These are phyloP conservation scores for Calocera cornea DNA, from an alignment of 768 basidiomycete genomes.

Conservation along the genomic window DNA sequence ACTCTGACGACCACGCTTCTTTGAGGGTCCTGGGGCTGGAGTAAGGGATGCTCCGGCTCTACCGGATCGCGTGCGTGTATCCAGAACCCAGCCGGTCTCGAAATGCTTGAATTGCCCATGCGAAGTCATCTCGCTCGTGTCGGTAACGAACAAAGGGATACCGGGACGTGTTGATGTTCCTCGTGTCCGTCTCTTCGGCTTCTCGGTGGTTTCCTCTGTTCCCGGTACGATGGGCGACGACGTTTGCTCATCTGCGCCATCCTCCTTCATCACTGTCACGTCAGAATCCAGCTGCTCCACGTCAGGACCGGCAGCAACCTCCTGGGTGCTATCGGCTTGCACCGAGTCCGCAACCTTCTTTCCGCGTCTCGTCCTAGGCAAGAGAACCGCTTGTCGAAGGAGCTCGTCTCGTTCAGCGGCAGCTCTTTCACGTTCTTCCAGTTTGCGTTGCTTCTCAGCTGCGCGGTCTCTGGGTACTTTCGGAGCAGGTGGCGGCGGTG, in stretches of 20 bases:
- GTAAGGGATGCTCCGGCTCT: background rate
- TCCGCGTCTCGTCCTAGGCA: background rate
- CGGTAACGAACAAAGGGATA: background rate
- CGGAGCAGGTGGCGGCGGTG: slow-evolving; percentile 31
- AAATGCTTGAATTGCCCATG: slow-evolving; percentile 1
- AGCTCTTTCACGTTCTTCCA: background rate
- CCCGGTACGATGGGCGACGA: background rate
- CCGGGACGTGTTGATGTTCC: background rate
- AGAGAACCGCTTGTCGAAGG: background rate
- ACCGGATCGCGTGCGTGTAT: background rate
- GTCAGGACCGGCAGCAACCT: background rate
- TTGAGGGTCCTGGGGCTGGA: background rate
- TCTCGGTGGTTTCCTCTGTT: background rate
- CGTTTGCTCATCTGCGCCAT: background rate
- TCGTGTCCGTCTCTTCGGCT: background rate
- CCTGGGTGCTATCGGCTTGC: background rate
- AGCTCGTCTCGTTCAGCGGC: background rate
- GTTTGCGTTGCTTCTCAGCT: slow-evolving; percentile 11
- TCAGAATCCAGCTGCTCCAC: background rate
- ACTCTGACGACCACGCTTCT: background rate
- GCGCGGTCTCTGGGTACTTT: background rate
- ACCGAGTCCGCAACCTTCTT: background rate
- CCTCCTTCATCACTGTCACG: background rate
- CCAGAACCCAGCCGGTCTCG: background rate
- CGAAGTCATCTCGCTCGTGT: background rate